phyloP scores from a whole-genome alignment of 75 land plant species.

The Cunninghamia lanceolata region DNA sequence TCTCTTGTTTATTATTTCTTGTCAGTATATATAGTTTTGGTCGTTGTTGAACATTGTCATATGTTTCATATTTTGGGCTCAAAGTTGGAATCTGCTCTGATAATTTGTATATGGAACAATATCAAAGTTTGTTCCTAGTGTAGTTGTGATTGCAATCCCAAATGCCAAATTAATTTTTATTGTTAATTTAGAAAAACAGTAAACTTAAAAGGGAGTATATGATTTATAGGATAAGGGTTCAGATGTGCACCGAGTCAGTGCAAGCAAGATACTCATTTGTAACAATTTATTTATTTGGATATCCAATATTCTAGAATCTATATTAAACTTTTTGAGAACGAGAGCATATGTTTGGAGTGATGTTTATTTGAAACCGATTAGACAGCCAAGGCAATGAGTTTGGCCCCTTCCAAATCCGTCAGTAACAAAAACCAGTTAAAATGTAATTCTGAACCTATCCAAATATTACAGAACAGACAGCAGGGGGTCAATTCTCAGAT shows the following conservation, averaged over 20 bases:
- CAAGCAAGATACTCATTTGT: background rate
- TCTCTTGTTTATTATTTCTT: constrained; percentile 1
- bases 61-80: background rate
- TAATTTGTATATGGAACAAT: background rate
- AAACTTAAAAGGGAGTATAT: background rate
- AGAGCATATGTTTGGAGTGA: background rate
- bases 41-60: background rate
- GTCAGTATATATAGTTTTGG: background rate
- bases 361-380: background rate
- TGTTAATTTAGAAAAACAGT: background rate
- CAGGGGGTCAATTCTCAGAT: background rate
- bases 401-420: background rate
- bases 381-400: background rate
- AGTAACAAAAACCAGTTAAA: background rate
- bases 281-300: background rate
- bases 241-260: background rate
- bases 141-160: background rate
- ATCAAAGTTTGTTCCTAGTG: background rate
- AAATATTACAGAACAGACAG: background rate
- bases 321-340: background rate
- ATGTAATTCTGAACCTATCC: background rate
- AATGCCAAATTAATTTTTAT: background rate
- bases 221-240: background rate
- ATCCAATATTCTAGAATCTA: background rate
- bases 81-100: background rate